Evolutionary conservation across 2,329 filamentous ascomycete species (phyloP).

Genomic region (Aphanocladium album): DNA sequence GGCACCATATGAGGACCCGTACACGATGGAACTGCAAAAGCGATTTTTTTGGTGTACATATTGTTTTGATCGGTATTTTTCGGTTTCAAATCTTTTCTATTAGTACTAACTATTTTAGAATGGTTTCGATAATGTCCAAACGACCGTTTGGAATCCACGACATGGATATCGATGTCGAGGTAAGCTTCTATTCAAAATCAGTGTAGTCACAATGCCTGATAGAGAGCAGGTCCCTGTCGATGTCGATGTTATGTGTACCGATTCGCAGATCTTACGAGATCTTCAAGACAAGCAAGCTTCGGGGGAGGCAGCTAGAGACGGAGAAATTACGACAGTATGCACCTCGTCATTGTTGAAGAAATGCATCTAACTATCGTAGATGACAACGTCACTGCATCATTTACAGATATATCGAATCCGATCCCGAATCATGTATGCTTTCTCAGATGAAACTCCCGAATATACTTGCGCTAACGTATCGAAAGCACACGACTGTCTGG

Average conservation of each 20-base stretch:
- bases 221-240: not conserved
- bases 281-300: not conserved
- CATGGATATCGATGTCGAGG: slow-evolving; percentile 5
- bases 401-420: slow-evolving; percentile 1
- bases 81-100: too few species aligned
- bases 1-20: not conserved
- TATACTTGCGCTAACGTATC: not conserved
- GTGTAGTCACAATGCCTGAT: too few species aligned
- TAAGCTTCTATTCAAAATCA: not conserved
- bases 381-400: not conserved
- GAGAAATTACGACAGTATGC: not conserved
- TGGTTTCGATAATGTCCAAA: slow-evolving; percentile 7
- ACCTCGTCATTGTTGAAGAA: too few species aligned
- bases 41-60: slow-evolving; percentile 11
- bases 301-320: not conserved
- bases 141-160: slow-evolving; percentile 9
- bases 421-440: not conserved
- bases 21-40: slow-evolving; percentile 6
- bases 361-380: not conserved
- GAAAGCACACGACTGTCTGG: slow-evolving; percentile 1
- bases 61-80: slow-evolving; percentile 6
- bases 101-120: too few species aligned
- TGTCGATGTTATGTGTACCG: not conserved
- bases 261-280: not conserved
- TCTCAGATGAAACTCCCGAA: not conserved